phyloP scores from a whole-genome alignment of 352 stramenopile genomes.

The Blastocystis sp. region DNA sequence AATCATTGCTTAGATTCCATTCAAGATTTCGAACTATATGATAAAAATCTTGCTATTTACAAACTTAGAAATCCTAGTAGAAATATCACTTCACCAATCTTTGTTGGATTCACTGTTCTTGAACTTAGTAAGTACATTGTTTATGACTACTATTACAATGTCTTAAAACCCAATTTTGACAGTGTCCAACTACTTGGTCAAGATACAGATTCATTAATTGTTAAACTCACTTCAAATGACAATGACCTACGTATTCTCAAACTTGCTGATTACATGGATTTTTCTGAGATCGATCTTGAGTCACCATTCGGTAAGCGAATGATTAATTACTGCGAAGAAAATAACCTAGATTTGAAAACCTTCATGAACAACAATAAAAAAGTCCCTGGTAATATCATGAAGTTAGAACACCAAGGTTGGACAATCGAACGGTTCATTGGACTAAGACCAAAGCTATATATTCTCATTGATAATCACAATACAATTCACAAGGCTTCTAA shows the following conservation, averaged over 20 bases:
- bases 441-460: neutral
- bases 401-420: neutral
- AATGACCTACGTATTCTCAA: neutral
- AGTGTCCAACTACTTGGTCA: neutral
- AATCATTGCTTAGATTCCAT: neutral
- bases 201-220: conserved; percentile 8
- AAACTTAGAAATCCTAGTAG: neutral
- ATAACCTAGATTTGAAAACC: neutral
- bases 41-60: neutral
- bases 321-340: neutral
- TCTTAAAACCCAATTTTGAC: neutral
- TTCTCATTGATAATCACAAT: neutral
- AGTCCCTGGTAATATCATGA: neutral
- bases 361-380: neutral
- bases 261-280: neutral
- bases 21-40: neutral
- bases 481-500: neutral
- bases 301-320: neutral
- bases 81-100: neutral
- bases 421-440: neutral
- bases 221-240: neutral
- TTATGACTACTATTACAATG: conserved; percentile 8
- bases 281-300: neutral
- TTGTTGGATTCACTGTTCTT: neutral
- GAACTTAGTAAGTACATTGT: neutral